Evolutionary conservation across 768 basidiomycete species (phyloP), one percentile per base, ranked within the genome.

Genomic region (Boletus rex-veris): DNA sequence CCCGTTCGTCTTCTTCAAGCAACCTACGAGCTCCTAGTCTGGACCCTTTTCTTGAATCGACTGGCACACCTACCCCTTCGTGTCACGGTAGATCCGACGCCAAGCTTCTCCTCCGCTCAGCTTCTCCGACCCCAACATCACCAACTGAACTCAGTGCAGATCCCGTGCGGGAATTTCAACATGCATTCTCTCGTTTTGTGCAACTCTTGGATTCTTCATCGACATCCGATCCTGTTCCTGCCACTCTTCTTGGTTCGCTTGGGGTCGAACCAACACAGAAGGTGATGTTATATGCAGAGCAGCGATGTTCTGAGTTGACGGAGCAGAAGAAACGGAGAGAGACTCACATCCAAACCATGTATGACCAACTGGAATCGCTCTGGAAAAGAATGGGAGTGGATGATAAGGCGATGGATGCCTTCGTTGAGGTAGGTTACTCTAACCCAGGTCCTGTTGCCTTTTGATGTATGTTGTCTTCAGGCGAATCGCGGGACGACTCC

Each of bases 311-410:
- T 5, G 77, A 83, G 47, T 78, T 97, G 51, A 84, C 86, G 54
- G 85, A 88, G 14, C 75, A 84, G 47, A 93, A 93, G 71, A 78
- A 80, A 36, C 74, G 80, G 30, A 80, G 94, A 12, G 93, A 96
- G 63, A 73, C 81, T 1, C 84, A 86, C 58, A 98, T 99, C 30
- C 96, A 99, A 68, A 80, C 85, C 0, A 87, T 98, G 77, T 99
- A 94, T 64, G 93, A 98, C 69, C 85, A 92, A 58, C 79, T 99
- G 1, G 95, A 96, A 67, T 84, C 84, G 0, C 79, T 98, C 4
- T 99, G 96, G 96, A 80, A 79, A 54, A 74, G 94, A 52, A 77
- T 98, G 54, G 94, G 92, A 14, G 84, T 96, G 5, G 69, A 79
- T 1, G 90, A 94, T 45, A 72, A 70, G 1, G 87, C 86, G 42